phyloP scores from a whole-genome alignment of 2,329 filamentous ascomycete genomes.

The Colletotrichum sp. region DNA sequence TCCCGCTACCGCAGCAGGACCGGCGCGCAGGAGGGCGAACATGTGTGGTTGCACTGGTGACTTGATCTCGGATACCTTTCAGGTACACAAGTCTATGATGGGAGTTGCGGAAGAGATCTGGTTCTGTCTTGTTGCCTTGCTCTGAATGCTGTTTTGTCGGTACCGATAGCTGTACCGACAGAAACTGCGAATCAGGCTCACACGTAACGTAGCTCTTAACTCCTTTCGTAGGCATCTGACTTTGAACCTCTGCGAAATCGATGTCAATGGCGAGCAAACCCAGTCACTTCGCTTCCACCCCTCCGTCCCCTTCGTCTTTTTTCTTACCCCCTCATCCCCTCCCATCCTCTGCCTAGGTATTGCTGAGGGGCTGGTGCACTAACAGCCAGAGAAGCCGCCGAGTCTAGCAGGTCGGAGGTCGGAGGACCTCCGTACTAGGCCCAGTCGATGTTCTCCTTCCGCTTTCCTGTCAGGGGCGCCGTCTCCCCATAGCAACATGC shows the following conservation, averaged over 20 bases:
- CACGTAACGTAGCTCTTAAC: background rate
- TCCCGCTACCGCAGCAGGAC: slow-evolving; percentile 1
- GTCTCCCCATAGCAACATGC: background rate
- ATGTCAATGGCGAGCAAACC: background rate
- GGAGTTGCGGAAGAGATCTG: background rate
- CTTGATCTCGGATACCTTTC: background rate
- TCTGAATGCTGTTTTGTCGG: background rate
- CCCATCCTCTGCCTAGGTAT: background rate
- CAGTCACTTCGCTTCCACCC: background rate
- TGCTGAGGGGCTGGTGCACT: slow-evolving; percentile 15
- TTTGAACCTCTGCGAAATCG: background rate
- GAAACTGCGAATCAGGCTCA: background rate
- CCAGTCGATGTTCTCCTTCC: slow-evolving; percentile 12
- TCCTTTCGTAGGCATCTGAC: background rate
- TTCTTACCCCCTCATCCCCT: background rate
- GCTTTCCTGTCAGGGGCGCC: slow-evolving; percentile 12
- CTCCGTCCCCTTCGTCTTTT: background rate
- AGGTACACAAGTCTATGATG: background rate
- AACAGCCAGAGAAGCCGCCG: slow-evolving; percentile 7
- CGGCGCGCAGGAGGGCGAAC: background rate
- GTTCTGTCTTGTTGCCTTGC: background rate
- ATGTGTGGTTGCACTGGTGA: background rate
- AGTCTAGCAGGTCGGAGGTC: slow-evolving; percentile 18
- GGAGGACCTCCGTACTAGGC: slow-evolving; percentile 21
- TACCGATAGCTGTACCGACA: background rate